Conservation (phyloP, 2,329 filamentous ascomycete genomes). For the Fusarium cicatricum region DNA sequence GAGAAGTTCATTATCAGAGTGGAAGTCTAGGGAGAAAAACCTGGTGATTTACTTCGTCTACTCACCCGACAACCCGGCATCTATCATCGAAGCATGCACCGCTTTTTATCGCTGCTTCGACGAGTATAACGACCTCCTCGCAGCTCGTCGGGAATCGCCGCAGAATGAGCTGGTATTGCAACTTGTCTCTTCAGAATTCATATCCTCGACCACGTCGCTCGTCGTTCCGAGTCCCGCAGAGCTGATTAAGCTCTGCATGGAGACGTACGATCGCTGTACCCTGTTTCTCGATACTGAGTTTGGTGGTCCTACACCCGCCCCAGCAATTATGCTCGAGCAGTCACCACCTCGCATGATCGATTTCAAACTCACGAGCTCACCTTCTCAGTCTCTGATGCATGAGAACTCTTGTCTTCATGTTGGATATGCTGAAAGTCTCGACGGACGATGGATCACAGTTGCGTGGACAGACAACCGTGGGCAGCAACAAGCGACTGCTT, state of each 20-base stretch:
- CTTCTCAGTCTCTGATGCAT: slow-evolving; percentile 76
- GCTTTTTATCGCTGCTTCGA: slow-evolving; percentile 79
- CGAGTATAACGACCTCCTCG: slow-evolving; percentile 55
- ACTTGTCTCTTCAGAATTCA: slow-evolving; percentile 72
- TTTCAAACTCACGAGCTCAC: slow-evolving; percentile 74
- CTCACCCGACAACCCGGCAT: slow-evolving; percentile 66
- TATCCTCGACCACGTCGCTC: slow-evolving; percentile 70
- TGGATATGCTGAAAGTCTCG: slow-evolving; percentile 78
- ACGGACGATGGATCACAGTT: slow-evolving; percentile 79
- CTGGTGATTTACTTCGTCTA: slow-evolving; percentile 82
- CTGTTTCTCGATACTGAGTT: slow-evolving; percentile 51
- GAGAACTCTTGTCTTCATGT: slow-evolving; percentile 85
- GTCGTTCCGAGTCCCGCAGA: slow-evolving; percentile 68
- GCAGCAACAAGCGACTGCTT: slow-evolving; percentile 74
- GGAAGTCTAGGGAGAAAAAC: slow-evolving; percentile 60
- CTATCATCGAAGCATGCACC: slow-evolving; percentile 74
- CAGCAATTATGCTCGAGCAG: slow-evolving; percentile 77
- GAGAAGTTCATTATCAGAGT: slow-evolving; percentile 55
- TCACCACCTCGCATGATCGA: slow-evolving; percentile 75
- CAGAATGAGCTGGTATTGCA: slow-evolving; percentile 78
- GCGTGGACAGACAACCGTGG: slow-evolving; percentile 85
- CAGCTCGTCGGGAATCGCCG: slow-evolving; percentile 53
- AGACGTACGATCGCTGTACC: slow-evolving; percentile 80
- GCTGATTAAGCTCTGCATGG: slow-evolving; percentile 71
- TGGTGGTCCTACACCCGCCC: slow-evolving; percentile 66